phyloP scores from a whole-genome alignment of 352 stramenopile species.

The Pythium dissimile region DNA sequence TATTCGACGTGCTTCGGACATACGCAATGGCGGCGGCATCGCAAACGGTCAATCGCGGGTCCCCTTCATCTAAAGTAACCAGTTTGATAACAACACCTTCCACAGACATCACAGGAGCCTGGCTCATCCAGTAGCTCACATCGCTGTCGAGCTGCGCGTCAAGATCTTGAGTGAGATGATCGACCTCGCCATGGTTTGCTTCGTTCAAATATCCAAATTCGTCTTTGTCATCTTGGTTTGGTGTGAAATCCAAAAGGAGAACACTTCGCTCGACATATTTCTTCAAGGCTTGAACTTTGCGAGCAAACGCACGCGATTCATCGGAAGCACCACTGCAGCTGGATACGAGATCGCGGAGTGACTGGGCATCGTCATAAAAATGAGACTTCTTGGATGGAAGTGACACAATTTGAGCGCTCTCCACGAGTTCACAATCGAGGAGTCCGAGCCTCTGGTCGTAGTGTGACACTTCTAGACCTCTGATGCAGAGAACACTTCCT shows the following conservation, averaged over 20 bases:
- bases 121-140: conserved; percentile 9
- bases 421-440: conserved; percentile 51
- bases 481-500: conserved; percentile 49
- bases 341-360: conserved; percentile 1
- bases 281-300: conserved; percentile 28
- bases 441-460: conserved; percentile 53
- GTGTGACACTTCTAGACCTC: conserved; percentile 58
- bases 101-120: conserved; percentile 22
- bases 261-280: conserved; percentile 48
- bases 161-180: conserved; percentile 54
- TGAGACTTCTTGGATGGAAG: conserved; percentile 58
- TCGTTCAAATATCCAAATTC: conserved; percentile 14
- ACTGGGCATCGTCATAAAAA: conserved; percentile 33
- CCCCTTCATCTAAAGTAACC: conserved; percentile 15
- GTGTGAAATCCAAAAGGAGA: conserved; percentile 34
- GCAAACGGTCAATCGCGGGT: conserved; percentile 9
- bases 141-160: conserved; percentile 28
- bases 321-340: background rate
- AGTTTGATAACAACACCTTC: conserved; percentile 37
- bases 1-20: conserved; percentile 21
- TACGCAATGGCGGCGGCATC: conserved; percentile 34
- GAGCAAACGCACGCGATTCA: conserved; percentile 17
- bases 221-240: conserved; percentile 32
- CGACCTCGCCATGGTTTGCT: no score
- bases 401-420: conserved; percentile 53